phyloP scores from a whole-genome alignment of 805 yeast species.

The Yarrowia deformans region DNA sequence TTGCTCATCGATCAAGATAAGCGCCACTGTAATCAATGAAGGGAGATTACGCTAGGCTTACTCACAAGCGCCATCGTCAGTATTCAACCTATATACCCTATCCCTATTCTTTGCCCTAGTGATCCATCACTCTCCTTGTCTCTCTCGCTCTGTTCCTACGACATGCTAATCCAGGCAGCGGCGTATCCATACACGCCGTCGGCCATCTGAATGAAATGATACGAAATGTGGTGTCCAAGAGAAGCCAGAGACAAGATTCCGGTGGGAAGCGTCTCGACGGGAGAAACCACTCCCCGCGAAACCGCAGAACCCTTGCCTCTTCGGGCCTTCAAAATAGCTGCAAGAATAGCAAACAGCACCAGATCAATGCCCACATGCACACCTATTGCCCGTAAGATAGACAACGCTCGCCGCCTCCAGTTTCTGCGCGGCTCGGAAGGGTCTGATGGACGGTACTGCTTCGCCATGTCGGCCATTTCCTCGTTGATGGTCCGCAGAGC shows the following conservation, averaged over 20 bases:
- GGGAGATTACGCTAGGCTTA: too few species aligned
- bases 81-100: conserved; percentile 27
- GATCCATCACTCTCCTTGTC: neutral
- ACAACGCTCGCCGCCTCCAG: neutral
- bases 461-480: conserved; percentile 38
- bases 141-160: neutral
- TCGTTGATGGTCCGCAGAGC: conserved; percentile 34
- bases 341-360: conserved; percentile 30
- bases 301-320: neutral
- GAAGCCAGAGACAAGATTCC: neutral
- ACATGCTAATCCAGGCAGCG: conserved; percentile 33
- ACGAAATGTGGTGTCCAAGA: conserved; percentile 17
- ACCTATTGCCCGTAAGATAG: conserved; percentile 8
- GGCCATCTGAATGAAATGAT: conserved; percentile 34
- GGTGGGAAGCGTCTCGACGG: neutral
- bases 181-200: conserved; percentile 30
- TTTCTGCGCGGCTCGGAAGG: neutral
- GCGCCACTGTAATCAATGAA: neutral
- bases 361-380: conserved; percentile 36
- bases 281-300: neutral
- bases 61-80: neutral
- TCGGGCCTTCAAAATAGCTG: conserved; percentile 21
- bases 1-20: neutral
- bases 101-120: neutral
- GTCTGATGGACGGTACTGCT: conserved; percentile 15